Evolutionary conservation across 108 stramenopile species (phyloP).

Genomic region (Nitzschia sp.): DNA sequence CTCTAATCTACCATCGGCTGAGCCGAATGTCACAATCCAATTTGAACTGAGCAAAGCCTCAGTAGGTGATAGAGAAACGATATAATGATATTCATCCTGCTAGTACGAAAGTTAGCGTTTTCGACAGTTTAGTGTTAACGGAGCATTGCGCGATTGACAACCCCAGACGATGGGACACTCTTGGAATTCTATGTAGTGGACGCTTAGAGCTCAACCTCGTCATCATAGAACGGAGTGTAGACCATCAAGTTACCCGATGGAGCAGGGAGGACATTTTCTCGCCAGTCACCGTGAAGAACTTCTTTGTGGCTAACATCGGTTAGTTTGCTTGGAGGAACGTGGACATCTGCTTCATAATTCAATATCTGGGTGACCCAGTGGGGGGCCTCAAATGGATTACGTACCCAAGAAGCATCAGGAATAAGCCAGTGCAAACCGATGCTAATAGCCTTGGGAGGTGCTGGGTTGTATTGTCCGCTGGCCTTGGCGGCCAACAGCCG

Average conservation of each 20-base stretch:
- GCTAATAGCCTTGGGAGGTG: conserved; percentile 86
- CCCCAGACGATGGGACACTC: too few relatives aligned
- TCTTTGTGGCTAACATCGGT: conserved; percentile 69
- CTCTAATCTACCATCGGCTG: conserved; percentile 78
- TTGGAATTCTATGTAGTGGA: too few relatives aligned
- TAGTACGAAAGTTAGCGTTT: too few relatives aligned
- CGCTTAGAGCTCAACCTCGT: too few relatives aligned
- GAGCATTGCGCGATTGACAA: too few relatives aligned
- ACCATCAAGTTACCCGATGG: conserved; percentile 79
- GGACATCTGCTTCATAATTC: conserved; percentile 75
- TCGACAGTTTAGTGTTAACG: too few relatives aligned
- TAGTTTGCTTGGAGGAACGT: conserved; percentile 64
- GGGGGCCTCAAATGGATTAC: conserved; percentile 27
- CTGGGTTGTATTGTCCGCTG: conserved; percentile 70
- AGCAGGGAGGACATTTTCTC: conserved; percentile 72
- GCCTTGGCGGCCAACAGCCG: conserved; percentile 73
- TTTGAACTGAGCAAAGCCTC: conserved; percentile 6
- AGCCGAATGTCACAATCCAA: conserved; percentile 71
- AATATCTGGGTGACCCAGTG: conserved; percentile 80
- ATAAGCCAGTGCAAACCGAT: conserved; percentile 90
- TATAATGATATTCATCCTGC: too few relatives aligned
- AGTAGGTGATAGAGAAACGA: background rate
- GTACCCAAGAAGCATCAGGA: conserved; percentile 89
- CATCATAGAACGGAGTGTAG: conserved; percentile 37
- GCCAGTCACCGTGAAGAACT: conserved; percentile 73